phyloP scores from a whole-genome alignment of 345 rosid genomes.

The Acer campestre region DNA sequence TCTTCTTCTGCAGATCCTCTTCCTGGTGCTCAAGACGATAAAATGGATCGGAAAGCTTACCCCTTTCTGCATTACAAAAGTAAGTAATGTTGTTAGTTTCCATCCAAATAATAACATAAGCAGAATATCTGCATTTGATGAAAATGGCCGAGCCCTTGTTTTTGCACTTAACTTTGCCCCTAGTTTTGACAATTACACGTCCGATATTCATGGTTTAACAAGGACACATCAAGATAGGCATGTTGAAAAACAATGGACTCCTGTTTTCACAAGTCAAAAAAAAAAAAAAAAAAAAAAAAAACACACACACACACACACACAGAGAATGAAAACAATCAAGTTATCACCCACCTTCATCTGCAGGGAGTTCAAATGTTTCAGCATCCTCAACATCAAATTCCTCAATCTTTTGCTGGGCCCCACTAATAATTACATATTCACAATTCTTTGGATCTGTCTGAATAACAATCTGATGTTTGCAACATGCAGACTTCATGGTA shows the following conservation, averaged over 20 bases:
- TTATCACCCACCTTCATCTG: slow-evolving; percentile 75
- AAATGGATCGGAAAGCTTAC: slow-evolving; percentile 94
- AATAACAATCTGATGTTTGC: slow-evolving; percentile 87
- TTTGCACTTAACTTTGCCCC: not conserved
- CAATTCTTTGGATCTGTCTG: slow-evolving; percentile 99
- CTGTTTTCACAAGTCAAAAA: not conserved
- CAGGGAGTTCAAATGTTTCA: slow-evolving; percentile 89
- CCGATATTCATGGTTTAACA: not conserved
- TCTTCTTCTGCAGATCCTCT: slow-evolving; percentile 91
- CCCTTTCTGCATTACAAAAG: slow-evolving; percentile 58
- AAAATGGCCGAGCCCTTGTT: not conserved
- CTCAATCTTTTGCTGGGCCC: slow-evolving; percentile 84
- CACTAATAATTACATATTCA: slow-evolving; percentile 83
- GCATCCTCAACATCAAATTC: slow-evolving; percentile 93
- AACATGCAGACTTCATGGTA: slow-evolving; percentile 93
- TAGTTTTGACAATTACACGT: not conserved
- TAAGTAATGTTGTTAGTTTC: slow-evolving; percentile 10
- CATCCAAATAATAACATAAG: slow-evolving; percentile 3
- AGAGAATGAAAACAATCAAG: not conserved
- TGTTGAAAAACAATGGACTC: not conserved
- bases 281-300: slow-evolving; percentile 7
- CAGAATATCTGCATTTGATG: not conserved
- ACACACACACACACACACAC: too few relatives aligned
- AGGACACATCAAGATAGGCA: not conserved
- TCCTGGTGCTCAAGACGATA: slow-evolving; percentile 94